Conservation (phyloP, 169 alveolate species). For the Amoebophrya sp. region DNA sequence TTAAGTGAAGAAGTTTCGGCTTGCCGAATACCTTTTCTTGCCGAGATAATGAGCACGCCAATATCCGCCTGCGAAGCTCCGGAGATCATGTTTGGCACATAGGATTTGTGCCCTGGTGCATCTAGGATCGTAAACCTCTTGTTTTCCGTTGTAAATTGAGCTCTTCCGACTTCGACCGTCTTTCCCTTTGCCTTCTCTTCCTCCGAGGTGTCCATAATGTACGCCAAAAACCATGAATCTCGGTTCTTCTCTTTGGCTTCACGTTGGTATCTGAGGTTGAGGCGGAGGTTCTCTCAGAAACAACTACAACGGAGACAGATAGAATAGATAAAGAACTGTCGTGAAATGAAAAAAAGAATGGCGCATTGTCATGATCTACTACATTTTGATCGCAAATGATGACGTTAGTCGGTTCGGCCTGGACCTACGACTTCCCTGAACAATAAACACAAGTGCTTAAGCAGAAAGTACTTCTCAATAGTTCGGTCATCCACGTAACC, state of each 20-base stretch:
- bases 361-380: not conserved
- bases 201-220: conserved; percentile 97
- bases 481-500: conserved; percentile 93
- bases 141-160: conserved; percentile 82
- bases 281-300: not conserved
- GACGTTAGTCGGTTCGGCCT: too few relatives aligned
- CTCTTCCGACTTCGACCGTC: conserved; percentile 97
- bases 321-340: not conserved
- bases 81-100: conserved; percentile 97
- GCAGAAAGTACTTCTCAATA: conserved; percentile 85
- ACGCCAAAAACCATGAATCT: conserved; percentile 99
- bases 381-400: not conserved
- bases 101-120: conserved; percentile 99
- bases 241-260: conserved; percentile 96
- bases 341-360: not conserved
- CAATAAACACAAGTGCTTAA: too few relatives aligned
- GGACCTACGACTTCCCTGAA: too few relatives aligned
- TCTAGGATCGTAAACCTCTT: conserved; percentile 93
- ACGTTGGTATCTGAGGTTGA: conserved; percentile 58
- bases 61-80: conserved; percentile 99
- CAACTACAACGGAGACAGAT: not conserved
- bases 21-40: conserved; percentile 51
- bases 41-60: conserved; percentile 96
- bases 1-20: too few relatives aligned
- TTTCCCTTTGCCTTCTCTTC: conserved; percentile 97